A percentile compares a stretch with the other conserved stretches of the same genome.
These are phyloP conservation scores for Suhomyces canberraensis DNA, from an alignment of 805 yeast genomes.

Conservation along the genomic window DNA sequence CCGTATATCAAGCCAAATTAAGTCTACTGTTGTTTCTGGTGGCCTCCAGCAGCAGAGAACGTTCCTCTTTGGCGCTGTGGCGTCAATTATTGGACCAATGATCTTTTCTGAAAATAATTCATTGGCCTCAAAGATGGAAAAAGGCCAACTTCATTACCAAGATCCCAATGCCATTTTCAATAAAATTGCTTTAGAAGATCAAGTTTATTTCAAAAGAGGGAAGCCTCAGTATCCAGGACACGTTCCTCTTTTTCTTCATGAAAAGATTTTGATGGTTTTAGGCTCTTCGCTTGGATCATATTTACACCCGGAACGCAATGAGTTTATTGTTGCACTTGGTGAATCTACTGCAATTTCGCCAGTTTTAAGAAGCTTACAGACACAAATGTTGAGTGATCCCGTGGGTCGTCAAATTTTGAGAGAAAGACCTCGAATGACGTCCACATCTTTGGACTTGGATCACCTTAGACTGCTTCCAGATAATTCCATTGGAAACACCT, in stretches of 20 bases:
- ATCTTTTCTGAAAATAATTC: conserved; percentile 43
- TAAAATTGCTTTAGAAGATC: conserved; percentile 21
- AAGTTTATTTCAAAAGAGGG: conserved; percentile 35
- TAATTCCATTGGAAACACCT: conserved; percentile 75
- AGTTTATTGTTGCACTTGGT: conserved; percentile 78
- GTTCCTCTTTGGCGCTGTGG: conserved; percentile 13
- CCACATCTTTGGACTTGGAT: conserved; percentile 63
- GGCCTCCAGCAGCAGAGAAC: too few relatives aligned
- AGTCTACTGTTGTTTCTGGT: too few relatives aligned
- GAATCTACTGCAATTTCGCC: conserved; percentile 82
- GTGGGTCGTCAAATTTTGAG: conserved; percentile 74
- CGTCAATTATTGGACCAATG: conserved; percentile 25
- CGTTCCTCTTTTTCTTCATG: conserved; percentile 66
- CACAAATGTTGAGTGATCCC: conserved; percentile 70
- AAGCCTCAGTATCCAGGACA: conserved; percentile 66
- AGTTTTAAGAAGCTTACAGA: conserved; percentile 59
- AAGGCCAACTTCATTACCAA: conserved; percentile 43
- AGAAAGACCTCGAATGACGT: conserved; percentile 81
- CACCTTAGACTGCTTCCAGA: conserved; percentile 57
- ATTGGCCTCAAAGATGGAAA: conserved; percentile 60
- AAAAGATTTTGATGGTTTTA: conserved; percentile 58
- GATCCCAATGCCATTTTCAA: conserved; percentile 30
- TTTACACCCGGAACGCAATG: conserved; percentile 72
- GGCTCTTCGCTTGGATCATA: conserved; percentile 79
- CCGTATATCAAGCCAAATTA: too few relatives aligned